Base-by-base conservation (phyloP, 805 yeast species). In the Myxozyma nipponensis region DNA sequence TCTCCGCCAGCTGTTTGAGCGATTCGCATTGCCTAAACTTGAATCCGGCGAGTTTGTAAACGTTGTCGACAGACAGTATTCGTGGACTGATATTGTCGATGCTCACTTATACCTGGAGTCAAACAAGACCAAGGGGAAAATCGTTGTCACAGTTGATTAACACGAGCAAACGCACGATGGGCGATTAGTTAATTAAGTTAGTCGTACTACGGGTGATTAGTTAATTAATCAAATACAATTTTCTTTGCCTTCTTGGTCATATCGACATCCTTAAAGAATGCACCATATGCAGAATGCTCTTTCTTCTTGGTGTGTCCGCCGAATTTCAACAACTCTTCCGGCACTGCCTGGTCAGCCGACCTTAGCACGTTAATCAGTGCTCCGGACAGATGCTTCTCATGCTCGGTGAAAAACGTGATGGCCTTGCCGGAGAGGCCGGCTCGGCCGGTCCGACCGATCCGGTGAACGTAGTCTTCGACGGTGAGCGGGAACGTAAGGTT, bases 281-380 rank as follows among this genome's bases (percentile, higher is more conserved):
- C 97, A 59, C 99, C 99, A 63, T 93, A 93, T n/a, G 91, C 96
- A 58, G 91, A 81, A 66, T 93, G 98, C 58, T 88, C 90, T 75
- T 93, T 93, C 84, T 90, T 91, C 72, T 93, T 93, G 9, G 98
- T 93, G 71, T 93, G 98, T 4, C 96, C 89, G 43, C 99, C 99
- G 62, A 91, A 93, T 69, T 90, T 91, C 66, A 87, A 77, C 65
- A 93, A 75, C 50, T 89, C 98, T 46, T 86, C 96, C 6, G 99
- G 99, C 52, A 93, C 98, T 1, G 84, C 83, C 72, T 93, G 98
- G 69, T 84, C 80, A 19, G 98, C 98, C 59, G 95, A 96, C 60
- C 95, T 79, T 62, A 93, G 75, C 38, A 93, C 90, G 66, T 93
- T 93, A 72, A 86, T 83, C 60, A 93, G 74, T 2, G 95, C 97